These are phyloP conservation scores for Ceratocystis albifundus DNA, from an alignment of 2,329 filamentous ascomycete species.

Conservation along the genomic window DNA sequence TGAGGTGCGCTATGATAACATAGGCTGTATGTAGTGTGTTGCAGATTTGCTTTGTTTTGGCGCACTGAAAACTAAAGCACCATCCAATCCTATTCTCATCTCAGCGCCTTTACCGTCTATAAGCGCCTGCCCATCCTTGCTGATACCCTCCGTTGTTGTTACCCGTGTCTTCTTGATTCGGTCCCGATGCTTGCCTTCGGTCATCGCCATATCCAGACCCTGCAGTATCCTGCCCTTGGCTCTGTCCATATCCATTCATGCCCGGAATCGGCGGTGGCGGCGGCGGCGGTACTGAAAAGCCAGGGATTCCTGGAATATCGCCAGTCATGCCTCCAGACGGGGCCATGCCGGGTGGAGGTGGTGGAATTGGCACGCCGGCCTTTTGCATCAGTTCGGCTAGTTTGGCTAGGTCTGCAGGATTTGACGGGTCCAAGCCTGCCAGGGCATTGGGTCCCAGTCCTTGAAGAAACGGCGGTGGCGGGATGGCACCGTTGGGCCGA, in stretches of 20 bases:
- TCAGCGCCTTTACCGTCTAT: slow-evolving; percentile 2
- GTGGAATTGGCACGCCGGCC: slow-evolving; percentile 51
- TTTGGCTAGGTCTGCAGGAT: slow-evolving; percentile 49
- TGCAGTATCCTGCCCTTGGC: not conserved
- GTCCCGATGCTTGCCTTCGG: not conserved
- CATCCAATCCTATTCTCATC: too few species aligned
- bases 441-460: slow-evolving; percentile 39
- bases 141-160: slow-evolving; percentile 3
- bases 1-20: too few species aligned
- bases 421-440: slow-evolving; percentile 46
- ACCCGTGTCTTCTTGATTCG: not conserved
- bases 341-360: slow-evolving; percentile 39
- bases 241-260: slow-evolving; percentile 13
- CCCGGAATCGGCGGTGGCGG: slow-evolving; percentile 28
- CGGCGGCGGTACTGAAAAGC: slow-evolving; percentile 30
- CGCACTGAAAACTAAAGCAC: too few species aligned
- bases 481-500: slow-evolving; percentile 40
- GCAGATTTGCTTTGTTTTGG: not conserved
- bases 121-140: slow-evolving; percentile 12
- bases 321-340: slow-evolving; percentile 32
- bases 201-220: slow-evolving; percentile 5
- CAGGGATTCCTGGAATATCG: slow-evolving; percentile 26
- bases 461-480: slow-evolving; percentile 44
- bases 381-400: slow-evolving; percentile 55
- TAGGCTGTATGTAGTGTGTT: not conserved